Base-by-base conservation (phyloP, 164 flowering plant species). In the Cinnamomum micranthum region DNA sequence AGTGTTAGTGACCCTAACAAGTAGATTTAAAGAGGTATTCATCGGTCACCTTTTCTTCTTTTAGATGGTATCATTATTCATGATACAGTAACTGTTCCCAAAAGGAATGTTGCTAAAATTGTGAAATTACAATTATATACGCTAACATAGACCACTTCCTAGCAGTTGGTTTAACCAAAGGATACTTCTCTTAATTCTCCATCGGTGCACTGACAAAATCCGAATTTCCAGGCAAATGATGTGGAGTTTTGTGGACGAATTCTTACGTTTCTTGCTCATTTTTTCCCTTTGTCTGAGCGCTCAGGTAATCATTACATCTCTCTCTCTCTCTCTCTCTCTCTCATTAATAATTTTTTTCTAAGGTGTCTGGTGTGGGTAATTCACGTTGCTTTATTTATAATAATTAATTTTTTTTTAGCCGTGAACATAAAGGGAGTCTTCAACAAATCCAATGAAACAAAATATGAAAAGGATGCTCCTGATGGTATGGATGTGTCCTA, bases 361-460 rank as follows among this genome's bases (percentile, higher is more conserved):
- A 41, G 20, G 10, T 2, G 72, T 22, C 15, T 51, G 9, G 47
- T 31, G 19, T 31, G 33, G 23, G 20, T 62, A 22, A 19, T 23
- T 33, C 13, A 2, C 58, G 14, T 75, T 35, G 65, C n/a, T 69
- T 65, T 58, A 17, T 22, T 72, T 66, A 14, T 17, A 71, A 33
- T 41, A 14, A 22, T 79, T 51, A 69, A 31, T 0, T 76, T 81
- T 60, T 28, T 75, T 79, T 68, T 93, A 96, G 99, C 99, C 79
- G 92, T 96, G 52, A 96, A 96, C 78, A 94, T 96, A 75, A 96
- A 96, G 82, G 99, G 99, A 77, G 99, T 96, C 76, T 96, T 96
- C 81, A 96, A 96, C 81, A 94, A 95, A 72, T 92, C 97, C 50
- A 96, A 94, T 81, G 94, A 90, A 84, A 96, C 98, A 71, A 96